Evolutionary conservation across 495 filamentous ascomycete genomes (phyloP).

Genomic region (Podospora anserina): DNA sequence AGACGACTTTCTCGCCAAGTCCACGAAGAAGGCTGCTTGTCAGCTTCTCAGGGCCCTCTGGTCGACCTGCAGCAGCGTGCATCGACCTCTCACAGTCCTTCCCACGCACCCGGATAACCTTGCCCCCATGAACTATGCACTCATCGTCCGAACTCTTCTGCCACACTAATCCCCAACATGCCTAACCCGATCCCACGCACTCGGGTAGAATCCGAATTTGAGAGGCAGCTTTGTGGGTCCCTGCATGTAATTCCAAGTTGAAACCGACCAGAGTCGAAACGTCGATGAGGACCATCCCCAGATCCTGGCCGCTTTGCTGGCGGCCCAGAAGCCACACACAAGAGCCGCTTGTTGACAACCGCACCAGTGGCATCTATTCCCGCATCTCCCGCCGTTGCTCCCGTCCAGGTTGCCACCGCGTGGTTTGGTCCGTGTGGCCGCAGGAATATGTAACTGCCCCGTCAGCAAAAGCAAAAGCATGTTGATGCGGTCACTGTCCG

Average conservation of each 20-base stretch:
- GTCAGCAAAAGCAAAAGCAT: background rate
- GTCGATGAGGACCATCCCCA: background rate
- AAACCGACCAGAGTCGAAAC: constrained; percentile 6
- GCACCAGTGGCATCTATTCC: background rate
- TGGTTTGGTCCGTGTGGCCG: constrained; percentile 3
- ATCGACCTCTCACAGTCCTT: background rate
- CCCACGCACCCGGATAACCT: background rate
- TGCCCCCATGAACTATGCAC: constrained; percentile 2
- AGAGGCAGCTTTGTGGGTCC: constrained; percentile 17
- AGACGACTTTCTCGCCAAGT: background rate
- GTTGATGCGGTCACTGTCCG: background rate
- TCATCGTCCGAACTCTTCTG: constrained; percentile 10
- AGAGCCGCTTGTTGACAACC: constrained; percentile 6
- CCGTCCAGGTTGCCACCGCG: constrained; percentile 7
- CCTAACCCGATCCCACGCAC: constrained; percentile 23
- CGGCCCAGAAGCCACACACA: background rate
- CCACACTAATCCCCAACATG: background rate
- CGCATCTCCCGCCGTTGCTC: constrained; percentile 10
- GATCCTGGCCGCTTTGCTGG: background rate
- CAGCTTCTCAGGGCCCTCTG: constrained; percentile 1
- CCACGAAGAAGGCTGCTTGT: constrained; percentile 1
- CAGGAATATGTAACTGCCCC: background rate
- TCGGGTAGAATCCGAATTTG: constrained; percentile 14
- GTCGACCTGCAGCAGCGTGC: background rate
- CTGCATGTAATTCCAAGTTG: constrained; percentile 11